These are phyloP conservation scores for Jasminum sambac DNA, from an alignment of 257 asterid species.

Conservation along the genomic window DNA sequence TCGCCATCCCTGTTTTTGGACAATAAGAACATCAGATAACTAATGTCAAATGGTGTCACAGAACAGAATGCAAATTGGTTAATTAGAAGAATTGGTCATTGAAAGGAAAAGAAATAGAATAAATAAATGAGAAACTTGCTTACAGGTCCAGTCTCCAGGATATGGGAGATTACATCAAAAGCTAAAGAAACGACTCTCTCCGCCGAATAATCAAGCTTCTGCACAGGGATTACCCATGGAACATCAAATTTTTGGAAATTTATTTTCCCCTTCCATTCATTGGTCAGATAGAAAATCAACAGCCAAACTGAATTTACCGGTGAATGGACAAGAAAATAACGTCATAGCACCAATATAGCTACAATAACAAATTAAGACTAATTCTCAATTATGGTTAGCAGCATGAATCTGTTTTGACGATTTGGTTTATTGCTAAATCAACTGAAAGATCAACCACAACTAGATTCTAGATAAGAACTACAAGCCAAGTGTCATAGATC, in stretches of 20 bases:
- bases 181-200: slow-evolving; percentile 42
- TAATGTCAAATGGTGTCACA: slow-evolving; percentile 7
- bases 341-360: neutral
- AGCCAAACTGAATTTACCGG: neutral
- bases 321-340: neutral
- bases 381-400: neutral
- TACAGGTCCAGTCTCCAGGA: slow-evolving; percentile 49
- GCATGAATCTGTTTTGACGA: neutral
- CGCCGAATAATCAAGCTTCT: slow-evolving; percentile 38
- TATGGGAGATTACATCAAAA: slow-evolving; percentile 40
- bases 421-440: neutral
- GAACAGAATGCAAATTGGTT: slow-evolving; percentile 1
- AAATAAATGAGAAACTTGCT: slow-evolving; percentile 18
- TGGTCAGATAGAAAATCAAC: neutral
- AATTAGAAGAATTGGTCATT: neutral
- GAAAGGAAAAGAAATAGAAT: neutral
- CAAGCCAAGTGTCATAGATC: neutral
- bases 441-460: neutral
- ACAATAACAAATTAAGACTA: neutral
- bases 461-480: neutral
- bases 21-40: slow-evolving; percentile 5
- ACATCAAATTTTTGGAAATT: neutral
- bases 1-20: slow-evolving; percentile 43
- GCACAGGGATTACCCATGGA: slow-evolving; percentile 15
- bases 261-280: neutral